phyloP scores from a whole-genome alignment of 805 yeast genomes.

The Metschnikowia rubicola region DNA sequence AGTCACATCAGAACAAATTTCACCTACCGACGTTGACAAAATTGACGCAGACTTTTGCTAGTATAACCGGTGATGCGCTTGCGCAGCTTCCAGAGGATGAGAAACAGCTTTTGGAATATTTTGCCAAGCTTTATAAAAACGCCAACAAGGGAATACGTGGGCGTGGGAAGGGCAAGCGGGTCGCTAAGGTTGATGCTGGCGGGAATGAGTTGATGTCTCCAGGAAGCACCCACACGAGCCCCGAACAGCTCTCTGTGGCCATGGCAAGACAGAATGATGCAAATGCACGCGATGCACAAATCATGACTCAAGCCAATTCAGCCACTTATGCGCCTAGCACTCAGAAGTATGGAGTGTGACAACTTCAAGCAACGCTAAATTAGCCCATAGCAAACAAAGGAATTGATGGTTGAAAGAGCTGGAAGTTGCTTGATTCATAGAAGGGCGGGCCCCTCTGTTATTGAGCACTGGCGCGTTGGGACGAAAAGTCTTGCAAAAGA shows the following conservation, averaged over 20 bases:
- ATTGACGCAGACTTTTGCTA: conserved; percentile 66
- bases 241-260: conserved; percentile 6
- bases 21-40: conserved; percentile 68
- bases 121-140: conserved; percentile 79
- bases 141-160: conserved; percentile 91
- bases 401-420: too few relatives aligned
- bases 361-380: too few relatives aligned
- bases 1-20: conserved; percentile 90
- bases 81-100: conserved; percentile 58
- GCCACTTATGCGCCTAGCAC: neutral
- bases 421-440: too few relatives aligned
- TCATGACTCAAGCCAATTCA: too few relatives aligned
- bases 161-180: conserved; percentile 55
- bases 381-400: too few relatives aligned
- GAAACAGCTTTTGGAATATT: conserved; percentile 67
- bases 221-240: conserved; percentile 10
- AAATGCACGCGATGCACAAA: too few relatives aligned
- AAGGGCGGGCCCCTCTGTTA: too few relatives aligned
- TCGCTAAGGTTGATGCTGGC: conserved; percentile 4
- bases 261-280: conserved; percentile 4
- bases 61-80: conserved; percentile 45
- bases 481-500: too few relatives aligned
- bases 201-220: conserved; percentile 4
- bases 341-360: too few relatives aligned
- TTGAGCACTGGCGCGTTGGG: too few relatives aligned